Conservation (phyloP, 768 basidiomycete genomes). For the Ramaria sp. region DNA sequence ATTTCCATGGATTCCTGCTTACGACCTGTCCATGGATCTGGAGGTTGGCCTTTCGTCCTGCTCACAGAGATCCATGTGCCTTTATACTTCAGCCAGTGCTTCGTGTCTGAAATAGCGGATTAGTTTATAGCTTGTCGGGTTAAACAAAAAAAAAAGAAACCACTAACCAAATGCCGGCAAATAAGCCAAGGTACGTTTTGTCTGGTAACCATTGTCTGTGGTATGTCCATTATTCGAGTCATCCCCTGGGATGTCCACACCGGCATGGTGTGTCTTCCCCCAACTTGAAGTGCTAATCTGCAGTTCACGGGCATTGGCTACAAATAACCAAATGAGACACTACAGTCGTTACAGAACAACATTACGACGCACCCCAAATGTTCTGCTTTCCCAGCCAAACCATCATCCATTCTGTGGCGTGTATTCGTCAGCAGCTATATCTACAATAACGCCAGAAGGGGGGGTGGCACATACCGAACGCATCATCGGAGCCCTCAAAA, state of each 20-base stretch:
- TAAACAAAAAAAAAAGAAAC: background rate
- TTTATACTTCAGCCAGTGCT: slow-evolving; percentile 3
- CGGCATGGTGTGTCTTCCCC: background rate
- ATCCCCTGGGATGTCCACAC: background rate
- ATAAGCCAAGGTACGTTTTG: background rate
- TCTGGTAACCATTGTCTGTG: background rate
- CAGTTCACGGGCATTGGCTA: background rate
- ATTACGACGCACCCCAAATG: background rate
- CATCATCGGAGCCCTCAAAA: slow-evolving; percentile 47
- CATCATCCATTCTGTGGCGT: slow-evolving; percentile 9
- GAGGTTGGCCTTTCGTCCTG: background rate
- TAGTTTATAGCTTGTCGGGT: background rate
- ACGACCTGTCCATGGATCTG: background rate
- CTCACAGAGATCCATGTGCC: slow-evolving; percentile 6
- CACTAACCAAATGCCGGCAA: background rate
- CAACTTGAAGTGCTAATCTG: background rate
- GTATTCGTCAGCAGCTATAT: background rate
- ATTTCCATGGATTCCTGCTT: background rate
- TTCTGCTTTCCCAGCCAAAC: slow-evolving; percentile 5
- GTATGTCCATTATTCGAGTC: background rate
- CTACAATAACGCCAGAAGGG: background rate
- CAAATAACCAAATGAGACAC: background rate
- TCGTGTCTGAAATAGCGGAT: background rate
- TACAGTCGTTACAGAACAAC: background rate
- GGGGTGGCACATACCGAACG: slow-evolving; percentile 34